Percentiles rank a stretch among this genome's conserved stretches.
phyloP scores from a whole-genome alignment of 2,329 filamentous ascomycete species.

The Cladophialophora yegresii region DNA sequence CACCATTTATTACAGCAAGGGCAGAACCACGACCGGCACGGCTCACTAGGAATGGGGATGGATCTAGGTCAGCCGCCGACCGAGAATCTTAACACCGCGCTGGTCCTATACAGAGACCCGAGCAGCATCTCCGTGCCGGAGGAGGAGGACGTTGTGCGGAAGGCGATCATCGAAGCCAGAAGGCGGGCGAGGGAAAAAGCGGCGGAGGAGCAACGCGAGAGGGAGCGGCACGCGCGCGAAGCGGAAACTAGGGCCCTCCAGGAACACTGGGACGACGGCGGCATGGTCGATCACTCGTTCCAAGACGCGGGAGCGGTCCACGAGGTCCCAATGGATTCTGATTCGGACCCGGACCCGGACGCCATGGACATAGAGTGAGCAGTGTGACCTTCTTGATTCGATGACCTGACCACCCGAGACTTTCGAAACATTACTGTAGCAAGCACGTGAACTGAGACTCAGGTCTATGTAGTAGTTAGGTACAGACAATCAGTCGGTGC shows the following conservation, averaged over 20 bases:
- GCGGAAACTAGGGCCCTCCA: neutral
- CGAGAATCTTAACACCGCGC: conserved; percentile 59
- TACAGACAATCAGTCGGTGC: neutral
- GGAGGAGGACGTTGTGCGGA: conserved; percentile 75
- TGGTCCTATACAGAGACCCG: conserved; percentile 84
- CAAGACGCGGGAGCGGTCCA: neutral
- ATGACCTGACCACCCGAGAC: neutral
- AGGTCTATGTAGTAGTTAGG: too few species aligned
- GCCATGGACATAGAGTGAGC: conserved; percentile 39
- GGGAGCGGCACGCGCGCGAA: conserved; percentile 15
- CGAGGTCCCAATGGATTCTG: neutral
- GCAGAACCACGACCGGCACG: conserved; percentile 6
- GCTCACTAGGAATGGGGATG: neutral
- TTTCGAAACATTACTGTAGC: neutral
- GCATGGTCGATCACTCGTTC: conserved; percentile 23
- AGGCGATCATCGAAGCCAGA: conserved; percentile 78
- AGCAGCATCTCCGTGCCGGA: conserved; percentile 72
- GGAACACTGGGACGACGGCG: conserved; percentile 22
- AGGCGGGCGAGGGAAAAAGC: conserved; percentile 62
- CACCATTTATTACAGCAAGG: conserved; percentile 58
- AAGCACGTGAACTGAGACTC: neutral
- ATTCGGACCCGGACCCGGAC: conserved; percentile 30
- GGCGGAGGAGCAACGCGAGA: conserved; percentile 22
- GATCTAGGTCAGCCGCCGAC: conserved; percentile 31
- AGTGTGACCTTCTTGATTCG: neutral